Evolutionary conservation across 2,329 filamentous ascomycete species (phyloP).

Genomic region (Arthrobotrys conoides): DNA sequence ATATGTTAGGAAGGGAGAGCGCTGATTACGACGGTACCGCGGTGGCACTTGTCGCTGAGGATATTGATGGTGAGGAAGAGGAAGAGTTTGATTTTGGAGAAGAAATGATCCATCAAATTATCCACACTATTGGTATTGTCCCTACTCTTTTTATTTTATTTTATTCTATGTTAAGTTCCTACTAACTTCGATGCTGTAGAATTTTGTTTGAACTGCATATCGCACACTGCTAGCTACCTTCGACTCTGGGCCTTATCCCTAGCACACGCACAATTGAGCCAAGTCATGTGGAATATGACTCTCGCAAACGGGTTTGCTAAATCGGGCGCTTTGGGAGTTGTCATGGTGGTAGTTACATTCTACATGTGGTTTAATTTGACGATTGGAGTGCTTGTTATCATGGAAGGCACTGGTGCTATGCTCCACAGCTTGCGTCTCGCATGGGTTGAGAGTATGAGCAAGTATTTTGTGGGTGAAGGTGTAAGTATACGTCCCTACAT

Average conservation of each 20-base stretch:
- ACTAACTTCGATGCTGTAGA: conserved; percentile 71
- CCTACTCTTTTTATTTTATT: background rate
- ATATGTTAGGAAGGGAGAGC: conserved; percentile 75
- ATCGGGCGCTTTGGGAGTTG: conserved; percentile 77
- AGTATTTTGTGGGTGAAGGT: conserved; percentile 69
- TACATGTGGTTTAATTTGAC: conserved; percentile 91
- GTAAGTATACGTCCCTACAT: conserved; percentile 42
- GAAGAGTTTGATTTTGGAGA: conserved; percentile 98
- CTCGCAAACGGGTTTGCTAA: conserved; percentile 80
- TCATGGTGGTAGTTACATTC: conserved; percentile 86
- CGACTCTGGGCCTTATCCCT: conserved; percentile 98
- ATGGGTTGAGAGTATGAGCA: conserved; percentile 98
- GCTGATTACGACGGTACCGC: conserved; percentile 83
- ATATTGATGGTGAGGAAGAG: conserved; percentile 82
- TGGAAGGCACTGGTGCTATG: conserved; percentile 98
- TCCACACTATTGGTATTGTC: conserved; percentile 92
- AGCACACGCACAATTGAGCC: conserved; percentile 96
- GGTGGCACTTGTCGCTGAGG: conserved; percentile 88
- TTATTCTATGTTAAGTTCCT: background rate
- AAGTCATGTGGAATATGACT: conserved; percentile 97
- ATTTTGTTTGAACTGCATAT: conserved; percentile 99
- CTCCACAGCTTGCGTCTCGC: conserved; percentile 90
- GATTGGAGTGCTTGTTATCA: conserved; percentile 84
- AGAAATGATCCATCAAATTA: conserved; percentile 98
- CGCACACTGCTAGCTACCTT: conserved; percentile 97